Conservation (phyloP, 345 rosid genomes). For the Laguncularia racemosa region DNA sequence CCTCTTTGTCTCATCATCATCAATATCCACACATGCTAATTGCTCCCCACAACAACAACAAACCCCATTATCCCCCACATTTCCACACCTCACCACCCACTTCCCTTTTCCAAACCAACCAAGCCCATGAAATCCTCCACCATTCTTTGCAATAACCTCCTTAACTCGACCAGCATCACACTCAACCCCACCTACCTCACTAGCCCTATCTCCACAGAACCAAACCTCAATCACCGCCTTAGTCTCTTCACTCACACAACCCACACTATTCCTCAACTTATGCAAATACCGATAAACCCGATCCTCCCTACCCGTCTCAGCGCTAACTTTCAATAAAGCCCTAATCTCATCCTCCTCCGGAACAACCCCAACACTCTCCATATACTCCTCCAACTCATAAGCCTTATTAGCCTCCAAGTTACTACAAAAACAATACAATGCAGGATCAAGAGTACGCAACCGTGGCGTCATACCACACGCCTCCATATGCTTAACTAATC, state of each 20-base stretch:
- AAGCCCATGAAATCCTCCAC: conserved; percentile 92
- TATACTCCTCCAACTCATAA: conserved; percentile 73
- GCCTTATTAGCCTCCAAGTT: conserved; percentile 62
- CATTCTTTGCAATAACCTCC: conserved; percentile 47
- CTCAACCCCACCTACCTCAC: conserved; percentile 23
- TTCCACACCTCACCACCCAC: conserved; percentile 56
- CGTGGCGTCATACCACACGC: conserved; percentile 44
- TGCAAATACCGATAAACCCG: conserved; percentile 74
- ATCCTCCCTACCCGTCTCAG: conserved; percentile 34
- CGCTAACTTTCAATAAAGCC: conserved; percentile 66
- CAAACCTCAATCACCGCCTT: conserved; percentile 46
- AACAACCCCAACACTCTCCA: conserved; percentile 37
- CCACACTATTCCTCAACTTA: conserved; percentile 50
- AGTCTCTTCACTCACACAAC: conserved; percentile 54
- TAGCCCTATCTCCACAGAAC: conserved; percentile 35
- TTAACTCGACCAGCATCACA: conserved; percentile 26
- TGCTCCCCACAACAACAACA: conserved; percentile 61
- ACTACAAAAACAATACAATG: conserved; percentile 60
- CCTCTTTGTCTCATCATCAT: conserved; percentile 51
- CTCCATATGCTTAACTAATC: conserved; percentile 46
- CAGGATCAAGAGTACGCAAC: conserved; percentile 72
- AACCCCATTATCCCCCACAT: conserved; percentile 35
- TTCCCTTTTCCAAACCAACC: conserved; percentile 86
- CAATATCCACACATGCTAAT: conserved; percentile 66
- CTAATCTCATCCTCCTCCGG: conserved; percentile 64